Evolutionary conservation across 495 filamentous ascomycete genomes (phyloP).

Genomic region (Penicillium pancosmium): DNA sequence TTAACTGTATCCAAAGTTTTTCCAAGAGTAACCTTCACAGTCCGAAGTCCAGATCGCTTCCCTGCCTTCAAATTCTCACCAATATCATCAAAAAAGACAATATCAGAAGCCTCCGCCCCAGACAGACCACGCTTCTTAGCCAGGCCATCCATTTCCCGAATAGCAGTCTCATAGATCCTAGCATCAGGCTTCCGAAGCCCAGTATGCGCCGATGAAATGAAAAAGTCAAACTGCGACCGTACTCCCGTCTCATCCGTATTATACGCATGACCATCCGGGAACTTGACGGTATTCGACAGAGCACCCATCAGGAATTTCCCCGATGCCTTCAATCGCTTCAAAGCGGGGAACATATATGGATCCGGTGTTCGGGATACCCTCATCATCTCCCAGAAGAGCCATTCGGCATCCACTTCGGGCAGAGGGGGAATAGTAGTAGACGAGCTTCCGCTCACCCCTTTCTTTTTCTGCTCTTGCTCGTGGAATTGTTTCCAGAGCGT

Average conservation of each 20-base stretch:
- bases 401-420: conserved; percentile 76
- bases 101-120: conserved; percentile 63
- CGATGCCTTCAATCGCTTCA: conserved; percentile 65
- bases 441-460: conserved; percentile 19
- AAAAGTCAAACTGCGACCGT: conserved; percentile 73
- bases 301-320: conserved; percentile 76
- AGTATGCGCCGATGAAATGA: conserved; percentile 80
- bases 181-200: conserved; percentile 87
- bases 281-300: conserved; percentile 85
- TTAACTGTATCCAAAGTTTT: conserved; percentile 73
- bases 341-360: conserved; percentile 83
- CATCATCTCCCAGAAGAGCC: conserved; percentile 95
- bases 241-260: conserved; percentile 50
- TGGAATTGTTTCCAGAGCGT: conserved; percentile 68
- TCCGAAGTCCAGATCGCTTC: conserved; percentile 73
- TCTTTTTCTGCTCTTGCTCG: conserved; percentile 36
- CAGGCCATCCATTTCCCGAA: conserved; percentile 63
- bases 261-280: conserved; percentile 68
- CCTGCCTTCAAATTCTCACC: conserved; percentile 88
- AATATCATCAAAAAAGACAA: conserved; percentile 95
- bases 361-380: conserved; percentile 67
- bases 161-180: conserved; percentile 74
- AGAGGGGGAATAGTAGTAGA: conserved; percentile 51
- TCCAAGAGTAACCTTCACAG: conserved; percentile 82
- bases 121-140: conserved; percentile 57